Evolutionary conservation across 768 basidiomycete genomes (phyloP), one percentile per base, ranked within the genome.

Genomic region (Cystofilobasidium ferigula): DNA sequence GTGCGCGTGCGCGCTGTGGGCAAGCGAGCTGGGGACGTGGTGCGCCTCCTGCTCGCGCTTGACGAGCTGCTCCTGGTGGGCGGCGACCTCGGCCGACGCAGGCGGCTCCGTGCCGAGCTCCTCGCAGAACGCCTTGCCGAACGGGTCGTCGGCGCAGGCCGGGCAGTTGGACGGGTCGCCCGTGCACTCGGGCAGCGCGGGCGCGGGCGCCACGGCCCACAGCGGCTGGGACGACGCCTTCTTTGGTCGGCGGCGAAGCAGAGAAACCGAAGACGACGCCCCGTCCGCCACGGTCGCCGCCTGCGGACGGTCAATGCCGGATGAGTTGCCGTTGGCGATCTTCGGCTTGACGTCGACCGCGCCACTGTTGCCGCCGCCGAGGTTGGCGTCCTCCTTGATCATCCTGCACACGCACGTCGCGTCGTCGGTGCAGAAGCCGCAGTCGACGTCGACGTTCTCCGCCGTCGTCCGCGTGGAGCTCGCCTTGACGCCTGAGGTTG

Each of bases 151-250:
- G 5, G 85, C 85, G 73, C 90, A 93, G 5, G 89, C 90, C 61
- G 82, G 74, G 73, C 90, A 93, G 75, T 91, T 90, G 12, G 82
- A 80, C 2, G 90, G 90, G 72, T 93, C 88, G 16, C 90, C 90
- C 22, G 89, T 87, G 75, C 90, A 93, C 38, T 65, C 68, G 0
- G 71, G 72, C 4, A 70, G 70, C 32, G 64, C 51, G 3, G 51
- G 51, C 26, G 51, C 28, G 77, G 69, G 35, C 36, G 88, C 35
- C 16, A n/a, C 77, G 67, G 34, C 72, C 73, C 35, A 74, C 69
- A 54, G 74, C 69, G n/a, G 76, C 53, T 26, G 76, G 69, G 10
- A 73, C 14, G 62, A n/a, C 43, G 38, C 26, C 28, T 30, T 30
- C 58, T 42, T 60, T 10, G 58, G 40, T 43, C 43, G 38, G 7